Conservation (phyloP, 441 rosid genomes). For the Croton setiger region DNA sequence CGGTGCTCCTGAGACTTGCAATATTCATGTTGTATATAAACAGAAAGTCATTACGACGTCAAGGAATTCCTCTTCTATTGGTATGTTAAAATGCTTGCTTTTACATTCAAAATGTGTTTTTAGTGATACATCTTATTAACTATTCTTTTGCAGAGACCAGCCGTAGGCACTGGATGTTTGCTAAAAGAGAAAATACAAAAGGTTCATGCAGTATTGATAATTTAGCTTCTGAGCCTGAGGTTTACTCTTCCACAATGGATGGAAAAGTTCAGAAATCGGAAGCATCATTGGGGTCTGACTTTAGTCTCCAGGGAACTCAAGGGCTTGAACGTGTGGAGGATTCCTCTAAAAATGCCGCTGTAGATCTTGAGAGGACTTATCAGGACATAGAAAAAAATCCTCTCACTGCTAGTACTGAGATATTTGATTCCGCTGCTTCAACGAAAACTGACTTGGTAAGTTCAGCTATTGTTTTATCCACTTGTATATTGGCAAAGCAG, state of each 20-base stretch:
- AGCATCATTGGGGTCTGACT: slow-evolving; percentile 35
- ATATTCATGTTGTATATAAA: slow-evolving; percentile 49
- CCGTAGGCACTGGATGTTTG: slow-evolving; percentile 27
- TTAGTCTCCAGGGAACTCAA: slow-evolving; percentile 29
- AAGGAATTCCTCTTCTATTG: slow-evolving; percentile 30
- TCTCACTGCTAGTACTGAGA: slow-evolving; percentile 21
- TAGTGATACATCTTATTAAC: slow-evolving; percentile 11
- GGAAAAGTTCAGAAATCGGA: slow-evolving; percentile 31
- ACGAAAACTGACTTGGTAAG: slow-evolving; percentile 41
- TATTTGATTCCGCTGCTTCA: slow-evolving; percentile 28
- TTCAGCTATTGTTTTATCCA: slow-evolving; percentile 1
- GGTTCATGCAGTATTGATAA: slow-evolving; percentile 30
- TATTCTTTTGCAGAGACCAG: slow-evolving; percentile 32
- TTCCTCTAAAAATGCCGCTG: slow-evolving; percentile 23
- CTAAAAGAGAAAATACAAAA: slow-evolving; percentile 31
- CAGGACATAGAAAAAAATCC: slow-evolving; percentile 25
- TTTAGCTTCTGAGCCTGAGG: slow-evolving; percentile 27
- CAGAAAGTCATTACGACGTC: slow-evolving; percentile 45
- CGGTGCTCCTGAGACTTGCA: slow-evolving; percentile 49
- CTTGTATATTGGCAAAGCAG: slow-evolving; percentile 4
- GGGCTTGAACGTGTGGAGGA: slow-evolving; percentile 28
- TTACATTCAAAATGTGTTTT: background rate
- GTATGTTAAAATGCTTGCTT: slow-evolving; percentile 28
- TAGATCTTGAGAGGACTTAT: slow-evolving; percentile 26
- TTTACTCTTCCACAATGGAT: slow-evolving; percentile 33